Percentiles rank a stretch among this genome's conserved stretches.
phyloP scores from a whole-genome alignment of 2,329 filamentous ascomycete species.

The Paraphoma sp. region DNA sequence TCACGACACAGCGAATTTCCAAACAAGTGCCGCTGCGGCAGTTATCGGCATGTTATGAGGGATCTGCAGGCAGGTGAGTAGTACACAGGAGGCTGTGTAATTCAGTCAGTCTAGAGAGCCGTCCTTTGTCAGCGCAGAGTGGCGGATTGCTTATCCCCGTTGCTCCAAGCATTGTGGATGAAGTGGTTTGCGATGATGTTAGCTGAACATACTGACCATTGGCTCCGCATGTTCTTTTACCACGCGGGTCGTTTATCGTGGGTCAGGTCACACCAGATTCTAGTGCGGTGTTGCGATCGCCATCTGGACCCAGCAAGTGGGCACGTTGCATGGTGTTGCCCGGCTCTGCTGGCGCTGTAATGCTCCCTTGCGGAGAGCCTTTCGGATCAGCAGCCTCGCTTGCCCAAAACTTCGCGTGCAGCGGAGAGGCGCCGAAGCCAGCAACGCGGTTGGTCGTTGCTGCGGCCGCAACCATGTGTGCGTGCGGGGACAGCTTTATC shows the following conservation, averaged over 20 bases:
- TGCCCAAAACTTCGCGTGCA: background rate
- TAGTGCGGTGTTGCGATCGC: constrained; percentile 21
- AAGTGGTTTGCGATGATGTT: background rate
- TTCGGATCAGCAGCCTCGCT: background rate
- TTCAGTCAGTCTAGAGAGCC: background rate
- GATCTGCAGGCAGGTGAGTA: no score
- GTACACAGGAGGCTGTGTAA: background rate
- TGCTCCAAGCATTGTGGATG: background rate
- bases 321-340: constrained; percentile 6
- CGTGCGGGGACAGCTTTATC: background rate
- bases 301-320: constrained; percentile 12
- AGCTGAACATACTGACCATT: background rate
- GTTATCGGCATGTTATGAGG: background rate
- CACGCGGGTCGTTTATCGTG: constrained; percentile 29
- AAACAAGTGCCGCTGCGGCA: background rate
- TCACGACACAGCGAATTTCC: no score
- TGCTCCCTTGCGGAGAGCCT: background rate
- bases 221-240: background rate
- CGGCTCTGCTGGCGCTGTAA: constrained; percentile 7
- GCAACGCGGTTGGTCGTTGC: background rate
- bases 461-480: no score
- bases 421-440: background rate
- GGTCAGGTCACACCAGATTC: constrained; percentile 28
- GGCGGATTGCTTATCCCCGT: background rate
- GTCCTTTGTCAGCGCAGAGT: background rate